A percentile compares a stretch with the other conserved stretches of the same genome.
Evolutionary conservation across 176 grass and related monocot genomes (phyloP).

Genomic region (Hyparrhenia diplandra): DNA sequence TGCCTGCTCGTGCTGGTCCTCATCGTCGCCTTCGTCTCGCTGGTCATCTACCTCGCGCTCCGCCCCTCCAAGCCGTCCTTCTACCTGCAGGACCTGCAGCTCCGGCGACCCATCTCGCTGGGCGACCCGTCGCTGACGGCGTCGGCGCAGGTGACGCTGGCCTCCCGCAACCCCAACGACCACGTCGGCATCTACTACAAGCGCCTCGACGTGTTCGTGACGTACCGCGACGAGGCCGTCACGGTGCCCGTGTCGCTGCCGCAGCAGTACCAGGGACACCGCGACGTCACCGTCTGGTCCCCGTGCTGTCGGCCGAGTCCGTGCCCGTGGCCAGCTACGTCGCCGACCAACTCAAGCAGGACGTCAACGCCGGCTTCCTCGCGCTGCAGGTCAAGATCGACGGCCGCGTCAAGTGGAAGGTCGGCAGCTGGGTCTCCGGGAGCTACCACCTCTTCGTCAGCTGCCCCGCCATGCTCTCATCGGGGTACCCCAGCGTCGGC

Average conservation of each 20-base stretch:
- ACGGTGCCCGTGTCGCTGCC: constrained; percentile 49
- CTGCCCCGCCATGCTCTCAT: constrained; percentile 60
- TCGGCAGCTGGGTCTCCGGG: constrained; percentile 55
- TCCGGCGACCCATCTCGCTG: constrained; percentile 34
- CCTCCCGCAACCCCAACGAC: constrained; percentile 76
- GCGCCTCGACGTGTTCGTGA: constrained; percentile 37
- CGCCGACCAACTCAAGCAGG: constrained; percentile 36
- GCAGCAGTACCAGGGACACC: constrained; percentile 43
- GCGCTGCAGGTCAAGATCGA: constrained; percentile 34
- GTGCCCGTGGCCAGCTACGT: constrained; percentile 25
- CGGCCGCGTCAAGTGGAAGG: constrained; percentile 60
- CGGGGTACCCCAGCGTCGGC: neutral
- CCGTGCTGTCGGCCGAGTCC: constrained; percentile 26
- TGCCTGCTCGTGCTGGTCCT: constrained; percentile 46
- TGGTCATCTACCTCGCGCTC: constrained; percentile 61
- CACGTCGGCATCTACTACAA: constrained; percentile 53
- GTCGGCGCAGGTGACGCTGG: constrained; percentile 56
- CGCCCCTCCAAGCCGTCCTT: constrained; percentile 66
- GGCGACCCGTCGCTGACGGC: constrained; percentile 54
- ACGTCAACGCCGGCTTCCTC: constrained; percentile 29
- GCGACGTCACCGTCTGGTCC: constrained; percentile 61
- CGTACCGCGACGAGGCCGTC: constrained; percentile 55
- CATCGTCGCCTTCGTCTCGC: constrained; percentile 33
- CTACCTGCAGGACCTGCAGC: constrained; percentile 62
- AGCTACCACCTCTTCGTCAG: constrained; percentile 67